Evolutionary conservation across 208 protist species (phyloP).

Genomic region (Phytomonas francai): DNA sequence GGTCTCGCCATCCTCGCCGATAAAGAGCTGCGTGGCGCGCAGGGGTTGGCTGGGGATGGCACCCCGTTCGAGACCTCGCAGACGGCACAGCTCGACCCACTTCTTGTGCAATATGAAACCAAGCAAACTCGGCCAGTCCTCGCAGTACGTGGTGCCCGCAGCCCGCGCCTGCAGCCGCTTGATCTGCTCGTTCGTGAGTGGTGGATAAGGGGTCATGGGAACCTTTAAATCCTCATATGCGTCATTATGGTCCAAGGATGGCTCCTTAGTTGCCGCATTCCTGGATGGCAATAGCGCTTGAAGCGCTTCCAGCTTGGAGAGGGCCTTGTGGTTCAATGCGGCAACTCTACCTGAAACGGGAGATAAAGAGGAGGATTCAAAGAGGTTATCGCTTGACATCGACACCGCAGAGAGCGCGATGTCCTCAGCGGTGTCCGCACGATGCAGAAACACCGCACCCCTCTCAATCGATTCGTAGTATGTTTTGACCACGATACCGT

Average conservation of each 20-base stretch:
- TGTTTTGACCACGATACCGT: constrained; percentile 60
- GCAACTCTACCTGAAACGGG: constrained; percentile 7
- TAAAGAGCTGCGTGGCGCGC: constrained; percentile 38
- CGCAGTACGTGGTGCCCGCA: constrained; percentile 91
- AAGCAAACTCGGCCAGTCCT: constrained; percentile 94
- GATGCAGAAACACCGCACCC: constrained; percentile 40
- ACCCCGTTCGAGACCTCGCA: constrained; percentile 18
- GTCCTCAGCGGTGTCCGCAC: constrained; percentile 68
- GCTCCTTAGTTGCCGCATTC: too few species aligned
- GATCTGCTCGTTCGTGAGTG: constrained; percentile 38
- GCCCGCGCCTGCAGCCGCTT: constrained; percentile 83
- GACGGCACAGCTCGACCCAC: constrained; percentile 57
- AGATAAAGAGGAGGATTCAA: constrained; percentile 20
- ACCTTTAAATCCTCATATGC: constrained; percentile 18
- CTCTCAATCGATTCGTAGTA: constrained; percentile 79
- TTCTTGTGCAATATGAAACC: constrained; percentile 61
- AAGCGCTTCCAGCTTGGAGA: constrained; percentile 28
- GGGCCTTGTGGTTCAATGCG: constrained; percentile 14
- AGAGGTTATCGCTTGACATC: constrained; percentile 28
- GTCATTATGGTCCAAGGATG: too few species aligned
- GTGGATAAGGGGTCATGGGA: constrained; percentile 53
- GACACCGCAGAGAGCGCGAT: constrained; percentile 20
- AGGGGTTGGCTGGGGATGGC: constrained; percentile 28
- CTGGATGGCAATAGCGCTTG: constrained; percentile 25
- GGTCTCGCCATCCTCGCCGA: constrained; percentile 23